These are phyloP conservation scores for Neofusicoccum ribis DNA, from an alignment of 2,329 filamentous ascomycete species.

Conservation along the genomic window DNA sequence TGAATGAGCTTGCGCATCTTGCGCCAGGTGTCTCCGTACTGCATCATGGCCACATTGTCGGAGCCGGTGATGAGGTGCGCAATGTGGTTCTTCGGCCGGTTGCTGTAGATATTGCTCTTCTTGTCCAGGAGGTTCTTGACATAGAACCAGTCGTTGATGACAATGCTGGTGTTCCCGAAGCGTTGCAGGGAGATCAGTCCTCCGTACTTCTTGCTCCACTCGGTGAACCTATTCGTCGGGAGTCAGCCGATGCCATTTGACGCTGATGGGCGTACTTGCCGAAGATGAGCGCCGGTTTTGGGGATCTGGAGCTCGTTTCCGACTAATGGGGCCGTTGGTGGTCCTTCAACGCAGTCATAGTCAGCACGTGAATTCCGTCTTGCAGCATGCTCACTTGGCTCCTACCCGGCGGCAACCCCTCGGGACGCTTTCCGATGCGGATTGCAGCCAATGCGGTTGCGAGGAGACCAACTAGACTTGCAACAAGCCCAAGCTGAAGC, in stretches of 20 bases:
- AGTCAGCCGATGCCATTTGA: not conserved
- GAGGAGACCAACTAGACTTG: not conserved
- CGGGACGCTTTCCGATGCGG: not conserved
- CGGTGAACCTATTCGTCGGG: not conserved
- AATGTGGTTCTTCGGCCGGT: slow-evolving; percentile 46
- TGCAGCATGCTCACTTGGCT: not conserved
- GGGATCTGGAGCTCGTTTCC: slow-evolving; percentile 20
- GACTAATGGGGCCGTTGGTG: slow-evolving; percentile 18
- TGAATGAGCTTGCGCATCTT: slow-evolving; percentile 46
- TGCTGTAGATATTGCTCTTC: slow-evolving; percentile 45
- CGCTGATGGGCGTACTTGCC: not conserved
- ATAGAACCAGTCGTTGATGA: slow-evolving; percentile 42
- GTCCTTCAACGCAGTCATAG: not conserved
- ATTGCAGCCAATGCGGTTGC: not conserved
- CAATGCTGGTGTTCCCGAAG: slow-evolving; percentile 41
- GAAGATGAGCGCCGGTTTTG: slow-evolving; percentile 1
- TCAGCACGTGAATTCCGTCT: too few species aligned
- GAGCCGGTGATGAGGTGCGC: slow-evolving; percentile 46
- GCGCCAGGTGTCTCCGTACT: slow-evolving; percentile 48
- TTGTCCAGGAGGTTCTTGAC: slow-evolving; percentile 50
- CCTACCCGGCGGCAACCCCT: not conserved
- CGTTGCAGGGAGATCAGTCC: slow-evolving; percentile 46
- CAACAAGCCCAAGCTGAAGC: not conserved
- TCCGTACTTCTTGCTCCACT: slow-evolving; percentile 44
- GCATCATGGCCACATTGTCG: slow-evolving; percentile 49